Evolutionary conservation across 176 grass and related monocot genomes (phyloP), one percentile per base, ranked within the genome.

Genomic region (Zea mays): DNA sequence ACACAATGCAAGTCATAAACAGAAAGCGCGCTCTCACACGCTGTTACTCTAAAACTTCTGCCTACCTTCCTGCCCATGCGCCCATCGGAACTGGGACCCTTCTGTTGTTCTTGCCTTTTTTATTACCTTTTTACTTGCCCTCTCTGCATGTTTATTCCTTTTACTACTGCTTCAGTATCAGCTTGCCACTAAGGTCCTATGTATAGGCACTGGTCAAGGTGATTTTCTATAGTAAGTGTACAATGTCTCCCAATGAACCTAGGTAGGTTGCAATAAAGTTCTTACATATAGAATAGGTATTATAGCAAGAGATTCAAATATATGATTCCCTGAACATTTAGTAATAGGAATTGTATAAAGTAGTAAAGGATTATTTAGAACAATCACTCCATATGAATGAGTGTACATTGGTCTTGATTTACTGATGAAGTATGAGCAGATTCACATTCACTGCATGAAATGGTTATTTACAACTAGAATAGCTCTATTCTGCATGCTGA

Each of bases 301-400:
- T 27, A 64, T 47, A 79, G 16, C 59, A 79, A 67, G 4, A 41
- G 20, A 58, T 67, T 79, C 45, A 52, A 62, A 74, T 5, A n/a
- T 51, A 62, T 71, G 40, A 5, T 86, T 48, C 13, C 17, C 8
- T 7, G 4, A 40, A 17, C 65, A 57, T 66, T 75, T 51, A 51
- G 45, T 12, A 78, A 69, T 63, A 33, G 48, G 39, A 17, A 57
- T 52, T 46, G 21, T 79, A 54, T 72, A 68, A 73, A 67, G 42
- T 16, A 45, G 5, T 15, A 61, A 85, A 85, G 63, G 27, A 51
- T 66, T 85, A 81, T 81, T 77, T 85, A 77, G 78, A 81, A 66
- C 15, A 49, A 81, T 37, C 67, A 81, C 20, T 81, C 72, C 67
- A 73, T 44, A 88, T 56, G 21, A 38, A 52, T 45, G 40, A 49